phyloP scores from a whole-genome alignment of 371 early-diverging fungal genomes.

The Actinomortierella ambigua region DNA sequence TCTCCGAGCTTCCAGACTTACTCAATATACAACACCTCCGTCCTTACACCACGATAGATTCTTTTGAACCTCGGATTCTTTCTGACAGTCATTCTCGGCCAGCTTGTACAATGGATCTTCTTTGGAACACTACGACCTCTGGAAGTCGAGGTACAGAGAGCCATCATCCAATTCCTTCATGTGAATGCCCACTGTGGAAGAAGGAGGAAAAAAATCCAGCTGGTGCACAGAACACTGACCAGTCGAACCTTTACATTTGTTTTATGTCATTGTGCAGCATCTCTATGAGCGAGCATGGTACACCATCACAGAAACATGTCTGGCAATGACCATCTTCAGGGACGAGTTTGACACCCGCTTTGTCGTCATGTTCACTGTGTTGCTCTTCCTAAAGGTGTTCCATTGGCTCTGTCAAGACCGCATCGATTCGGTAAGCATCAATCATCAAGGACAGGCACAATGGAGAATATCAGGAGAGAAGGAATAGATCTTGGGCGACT shows the following conservation, averaged over 20 bases:
- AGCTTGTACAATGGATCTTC: conserved; percentile 75
- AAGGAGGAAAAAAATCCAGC: too few relatives aligned
- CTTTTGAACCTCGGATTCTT: conserved; percentile 83
- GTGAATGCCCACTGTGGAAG: too few relatives aligned
- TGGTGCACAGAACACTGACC: neutral
- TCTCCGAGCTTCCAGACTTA: too few relatives aligned
- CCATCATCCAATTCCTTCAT: too few relatives aligned
- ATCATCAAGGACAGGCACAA: neutral
- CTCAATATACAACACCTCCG: neutral
- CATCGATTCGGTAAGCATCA: conserved; percentile 84
- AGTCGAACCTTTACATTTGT: neutral
- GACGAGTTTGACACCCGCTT: conserved; percentile 92
- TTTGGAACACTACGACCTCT: conserved; percentile 91
- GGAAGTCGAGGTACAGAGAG: conserved; percentile 84
- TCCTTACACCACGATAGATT: conserved; percentile 52
- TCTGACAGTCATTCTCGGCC: conserved; percentile 77
- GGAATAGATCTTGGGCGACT: too few relatives aligned
- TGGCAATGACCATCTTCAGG: conserved; percentile 95
- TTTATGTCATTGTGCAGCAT: conserved; percentile 62
- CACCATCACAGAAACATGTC: conserved; percentile 92
- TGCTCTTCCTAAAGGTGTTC: conserved; percentile 91
- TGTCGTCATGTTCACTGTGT: conserved; percentile 77
- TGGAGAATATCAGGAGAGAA: neutral
- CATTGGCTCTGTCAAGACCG: conserved; percentile 96
- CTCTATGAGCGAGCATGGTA: conserved; percentile 96